Evolutionary conservation across 495 filamentous ascomycete species (phyloP), one percentile per base, ranked within the genome.

Genomic region (Penicillium riverlandense): DNA sequence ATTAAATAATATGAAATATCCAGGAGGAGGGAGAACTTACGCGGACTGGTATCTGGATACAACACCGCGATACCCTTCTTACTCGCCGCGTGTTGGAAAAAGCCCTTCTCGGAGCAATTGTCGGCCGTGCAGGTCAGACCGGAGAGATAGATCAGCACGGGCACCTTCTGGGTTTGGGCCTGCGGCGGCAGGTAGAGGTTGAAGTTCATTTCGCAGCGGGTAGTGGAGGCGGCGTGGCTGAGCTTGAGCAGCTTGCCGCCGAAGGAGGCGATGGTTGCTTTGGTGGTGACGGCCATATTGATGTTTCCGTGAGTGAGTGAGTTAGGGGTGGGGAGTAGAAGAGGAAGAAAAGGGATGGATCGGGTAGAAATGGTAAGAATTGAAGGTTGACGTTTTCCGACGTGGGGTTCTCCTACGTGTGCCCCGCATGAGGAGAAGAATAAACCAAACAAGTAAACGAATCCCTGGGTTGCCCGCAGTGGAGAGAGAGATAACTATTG

Each of bases 201-300:
- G 65, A 84, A 75, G 38, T 57, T 63, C 82, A 85, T 85, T 39
- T 82, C 76, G 65, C 78, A 82, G 46, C 72, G 72, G 31, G 74
- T 78, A 48, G 78, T 75, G 37, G 72, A 69, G 53, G 92, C 85
- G 53, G 80, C 69, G 78, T 98, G 92, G 54, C 78, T 79, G 27
- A 97, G 83, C 69, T 97, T 97, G 51, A 95, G 78, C 42, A 98
- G 87, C 67, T 90, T 92, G 53, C 92, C 92, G 60, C 90, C 90
- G 67, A 96, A 97, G 58, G 82, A 88, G 66, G 84, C 76, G 63
- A 97, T 96, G 50, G 84, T 86, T 12, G 89, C 85, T 65, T 84
- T 94, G 48, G 85, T 92, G 57, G 83, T 82, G 71, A 96, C 84
- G 46, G 80, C 64, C 87, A 92, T 92, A 32, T 29, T 63, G 48